Evolutionary conservation across 75 land plant species (phyloP), one percentile per base, ranked within the genome.

Genomic region (Larix kaempferi): DNA sequence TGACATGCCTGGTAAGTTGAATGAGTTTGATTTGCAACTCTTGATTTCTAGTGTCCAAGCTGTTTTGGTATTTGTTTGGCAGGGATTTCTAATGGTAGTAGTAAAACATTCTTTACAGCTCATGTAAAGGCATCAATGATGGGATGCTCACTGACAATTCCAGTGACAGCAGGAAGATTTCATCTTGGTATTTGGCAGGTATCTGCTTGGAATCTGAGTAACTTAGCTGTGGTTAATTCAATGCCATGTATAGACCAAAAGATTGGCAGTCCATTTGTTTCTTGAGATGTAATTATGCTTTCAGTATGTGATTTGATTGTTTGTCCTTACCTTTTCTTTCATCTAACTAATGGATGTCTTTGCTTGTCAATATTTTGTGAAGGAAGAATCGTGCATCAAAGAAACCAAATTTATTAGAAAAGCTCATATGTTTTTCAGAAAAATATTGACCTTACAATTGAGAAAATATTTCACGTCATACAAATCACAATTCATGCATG

Each of bases 111-210:
- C 21, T 60, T 61, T 69, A 25, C 79, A 86, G 88, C 88, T 39
- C 88, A 86, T 80, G 88, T 86, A 37, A 86, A 86, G 79, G 55
- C 88, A 7, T 86, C 88, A 35, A 80, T 86, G 82, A 86, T 86
- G 88, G 88, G 88, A 56, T 84, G 80, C 73, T 84, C 88, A 37
- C 63, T 86, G 59, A 80, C 82, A 56, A 73, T 86, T 54, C 88
- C 88, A n/a, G 81, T 86, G 65, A 80, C 60, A 57, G 76, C 76
- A 23, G 88, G 88, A 75, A 75, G 86, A 35, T 84, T 84, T 60
- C 72, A 74, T 56, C 82, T 86, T 71, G 88, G 88, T 23, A 84
- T 80, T 23, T 86, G 88, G 88, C 88, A 86, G 88, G 88, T 86
- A 62, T n/a, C n/a, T 19, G 19, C 7, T 33, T 33, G 15, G 11